These are phyloP conservation scores for Rosa chinensis DNA, from an alignment of 306 rosid species.

Conservation along the genomic window DNA sequence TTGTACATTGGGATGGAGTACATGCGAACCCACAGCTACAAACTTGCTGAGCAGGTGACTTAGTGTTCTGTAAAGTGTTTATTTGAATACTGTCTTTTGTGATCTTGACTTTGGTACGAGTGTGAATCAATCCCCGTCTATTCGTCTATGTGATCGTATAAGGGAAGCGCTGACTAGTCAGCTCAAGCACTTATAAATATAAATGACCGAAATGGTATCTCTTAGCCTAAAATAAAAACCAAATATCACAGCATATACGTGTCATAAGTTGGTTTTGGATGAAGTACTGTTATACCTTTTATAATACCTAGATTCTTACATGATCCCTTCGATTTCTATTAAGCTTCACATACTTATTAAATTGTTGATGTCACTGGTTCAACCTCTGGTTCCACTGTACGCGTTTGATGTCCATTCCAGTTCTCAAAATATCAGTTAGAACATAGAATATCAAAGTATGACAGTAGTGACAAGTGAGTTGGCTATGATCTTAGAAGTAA, in stretches of 20 bases:
- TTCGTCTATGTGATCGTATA: background rate
- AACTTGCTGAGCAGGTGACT: constrained; percentile 97
- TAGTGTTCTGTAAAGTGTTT: background rate
- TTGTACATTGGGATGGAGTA: constrained; percentile 99
- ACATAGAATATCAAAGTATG: background rate
- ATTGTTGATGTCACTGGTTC: background rate
- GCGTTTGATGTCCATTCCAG: background rate
- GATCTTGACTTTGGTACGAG: background rate
- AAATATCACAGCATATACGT: background rate
- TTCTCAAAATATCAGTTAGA: background rate
- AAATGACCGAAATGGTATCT: background rate
- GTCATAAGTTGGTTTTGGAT: background rate
- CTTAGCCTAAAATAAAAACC: background rate
- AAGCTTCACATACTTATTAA: background rate
- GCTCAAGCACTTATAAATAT: background rate
- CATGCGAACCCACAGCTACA: constrained; percentile 96
- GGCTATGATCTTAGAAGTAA: background rate
- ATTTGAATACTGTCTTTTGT: constrained; percentile 2
- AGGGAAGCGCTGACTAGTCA: background rate
- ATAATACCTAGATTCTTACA: background rate
- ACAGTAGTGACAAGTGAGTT: background rate
- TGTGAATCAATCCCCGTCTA: background rate
- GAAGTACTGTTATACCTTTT: background rate
- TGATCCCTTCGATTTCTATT: background rate
- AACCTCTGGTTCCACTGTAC: background rate